Evolutionary conservation across 345 rosid species (phyloP).

Genomic region (Gossypium mustelinum): DNA sequence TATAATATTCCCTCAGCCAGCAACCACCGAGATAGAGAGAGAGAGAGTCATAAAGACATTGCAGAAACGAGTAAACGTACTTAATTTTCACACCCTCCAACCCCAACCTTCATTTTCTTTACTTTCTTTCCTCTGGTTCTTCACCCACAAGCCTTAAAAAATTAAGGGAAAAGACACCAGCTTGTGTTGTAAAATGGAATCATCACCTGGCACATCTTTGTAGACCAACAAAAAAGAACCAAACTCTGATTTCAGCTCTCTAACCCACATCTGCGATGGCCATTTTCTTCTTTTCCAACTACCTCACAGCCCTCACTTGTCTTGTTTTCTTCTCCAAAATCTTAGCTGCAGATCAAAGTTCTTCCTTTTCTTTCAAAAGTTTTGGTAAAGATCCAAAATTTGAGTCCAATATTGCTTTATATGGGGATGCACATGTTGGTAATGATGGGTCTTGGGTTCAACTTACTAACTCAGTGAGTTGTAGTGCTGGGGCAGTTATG

Average conservation of each 20-base stretch:
- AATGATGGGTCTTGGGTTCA: slow-evolving; percentile 49
- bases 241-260: slow-evolving; percentile 26
- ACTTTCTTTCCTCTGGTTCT: slow-evolving; percentile 25
- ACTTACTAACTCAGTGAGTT: slow-evolving; percentile 46
- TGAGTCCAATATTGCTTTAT: slow-evolving; percentile 44
- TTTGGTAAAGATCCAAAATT: slow-evolving; percentile 49
- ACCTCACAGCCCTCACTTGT: slow-evolving; percentile 27
- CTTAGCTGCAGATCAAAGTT: slow-evolving; percentile 35
- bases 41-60: slow-evolving; percentile 16
- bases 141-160: slow-evolving; percentile 27
- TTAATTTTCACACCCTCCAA: slow-evolving; percentile 51
- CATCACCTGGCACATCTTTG: slow-evolving; percentile 28
- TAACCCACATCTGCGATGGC: slow-evolving; percentile 48
- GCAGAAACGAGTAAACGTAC: slow-evolving; percentile 42
- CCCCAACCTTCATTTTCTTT: slow-evolving; percentile 21
- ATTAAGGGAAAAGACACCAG: not conserved
- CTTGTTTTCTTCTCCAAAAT: slow-evolving; percentile 32
- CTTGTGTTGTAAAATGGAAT: slow-evolving; percentile 31
- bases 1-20: slow-evolving; percentile 45
- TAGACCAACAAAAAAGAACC: slow-evolving; percentile 2
- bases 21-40: slow-evolving; percentile 35
- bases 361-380: slow-evolving; percentile 45
- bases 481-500: slow-evolving; percentile 51
- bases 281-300: slow-evolving; percentile 26
- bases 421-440: slow-evolving; percentile 59